phyloP scores from a whole-genome alignment of 192 early-diverging fungal species.

The Rhizophagus sp. region DNA sequence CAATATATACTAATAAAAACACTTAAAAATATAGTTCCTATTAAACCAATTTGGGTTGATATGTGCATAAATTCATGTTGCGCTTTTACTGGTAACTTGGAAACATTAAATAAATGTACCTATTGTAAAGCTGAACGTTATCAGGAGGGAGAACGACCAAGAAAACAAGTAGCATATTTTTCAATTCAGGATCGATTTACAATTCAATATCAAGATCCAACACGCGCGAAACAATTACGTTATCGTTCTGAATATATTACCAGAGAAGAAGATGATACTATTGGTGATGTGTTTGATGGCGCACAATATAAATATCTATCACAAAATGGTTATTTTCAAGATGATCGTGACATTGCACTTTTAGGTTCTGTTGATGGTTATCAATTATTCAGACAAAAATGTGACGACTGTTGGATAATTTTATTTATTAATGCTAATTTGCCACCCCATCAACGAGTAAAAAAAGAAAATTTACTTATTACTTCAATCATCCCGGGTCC shows the following conservation, averaged over 20 bases:
- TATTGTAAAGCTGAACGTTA: background rate
- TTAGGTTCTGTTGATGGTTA: constrained; percentile 2
- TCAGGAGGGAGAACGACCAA: background rate
- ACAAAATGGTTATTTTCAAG: background rate
- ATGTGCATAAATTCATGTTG: constrained; percentile 6
- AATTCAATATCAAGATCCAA: constrained; percentile 4
- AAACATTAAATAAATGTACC: background rate
- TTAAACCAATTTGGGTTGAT: background rate
- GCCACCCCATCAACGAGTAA: background rate
- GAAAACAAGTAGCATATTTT: background rate
- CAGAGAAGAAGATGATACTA: background rate
- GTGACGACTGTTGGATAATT: background rate
- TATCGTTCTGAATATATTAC: constrained; percentile 4
- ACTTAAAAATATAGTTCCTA: background rate
- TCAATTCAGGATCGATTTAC: background rate
- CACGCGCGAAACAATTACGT: background rate
- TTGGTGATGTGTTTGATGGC: constrained; percentile 1
- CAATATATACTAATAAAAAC: no score
- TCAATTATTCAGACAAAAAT: background rate
- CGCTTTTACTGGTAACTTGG: constrained; percentile 2
- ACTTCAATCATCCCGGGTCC: background rate
- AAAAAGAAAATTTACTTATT: constrained; percentile 10
- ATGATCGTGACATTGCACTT: background rate
- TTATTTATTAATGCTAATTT: constrained; percentile 8
- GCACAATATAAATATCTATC: background rate